Conservation (phyloP, 148 eudicot species). For the Chenopodium album region DNA sequence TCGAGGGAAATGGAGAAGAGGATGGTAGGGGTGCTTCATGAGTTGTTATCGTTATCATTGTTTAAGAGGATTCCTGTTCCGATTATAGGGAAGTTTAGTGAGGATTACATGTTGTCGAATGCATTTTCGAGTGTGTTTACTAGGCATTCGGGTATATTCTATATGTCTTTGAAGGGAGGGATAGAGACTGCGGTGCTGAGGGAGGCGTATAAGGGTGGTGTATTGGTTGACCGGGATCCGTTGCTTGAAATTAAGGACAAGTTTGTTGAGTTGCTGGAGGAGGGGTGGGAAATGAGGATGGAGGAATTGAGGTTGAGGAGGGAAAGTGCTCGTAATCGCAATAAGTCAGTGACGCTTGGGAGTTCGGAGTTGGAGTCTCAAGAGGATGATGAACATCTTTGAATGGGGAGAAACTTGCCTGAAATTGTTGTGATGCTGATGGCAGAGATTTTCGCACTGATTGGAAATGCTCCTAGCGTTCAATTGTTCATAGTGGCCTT, state of each 20-base stretch:
- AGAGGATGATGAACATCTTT: constrained; percentile 25
- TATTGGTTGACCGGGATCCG: constrained; percentile 75
- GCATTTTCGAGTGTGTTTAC: constrained; percentile 72
- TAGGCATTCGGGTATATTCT: constrained; percentile 87
- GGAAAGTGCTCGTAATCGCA: constrained; percentile 47
- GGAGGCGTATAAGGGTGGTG: constrained; percentile 73
- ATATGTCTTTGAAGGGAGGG: constrained; percentile 84
- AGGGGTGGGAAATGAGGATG: constrained; percentile 58
- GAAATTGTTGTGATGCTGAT: background rate
- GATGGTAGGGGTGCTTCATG: constrained; percentile 85
- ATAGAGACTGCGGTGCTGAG: constrained; percentile 83
- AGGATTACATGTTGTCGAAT: constrained; percentile 82
- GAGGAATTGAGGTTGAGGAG: constrained; percentile 46
- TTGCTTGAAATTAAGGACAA: constrained; percentile 65
- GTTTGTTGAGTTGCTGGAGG: constrained; percentile 74
- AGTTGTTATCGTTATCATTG: constrained; percentile 69
- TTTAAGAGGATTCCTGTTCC: constrained; percentile 70
- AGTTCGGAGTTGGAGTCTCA: constrained; percentile 16
- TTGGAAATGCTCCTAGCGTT: background rate
- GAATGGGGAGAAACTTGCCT: background rate
- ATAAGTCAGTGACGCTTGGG: constrained; percentile 40
- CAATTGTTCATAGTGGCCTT: background rate
- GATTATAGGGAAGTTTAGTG: constrained; percentile 72
- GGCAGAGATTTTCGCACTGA: background rate
- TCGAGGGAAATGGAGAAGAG: constrained; percentile 91